Evolutionary conservation across 2,329 filamentous ascomycete species (phyloP).

Genomic region (Chaetomiaceae sp.): DNA sequence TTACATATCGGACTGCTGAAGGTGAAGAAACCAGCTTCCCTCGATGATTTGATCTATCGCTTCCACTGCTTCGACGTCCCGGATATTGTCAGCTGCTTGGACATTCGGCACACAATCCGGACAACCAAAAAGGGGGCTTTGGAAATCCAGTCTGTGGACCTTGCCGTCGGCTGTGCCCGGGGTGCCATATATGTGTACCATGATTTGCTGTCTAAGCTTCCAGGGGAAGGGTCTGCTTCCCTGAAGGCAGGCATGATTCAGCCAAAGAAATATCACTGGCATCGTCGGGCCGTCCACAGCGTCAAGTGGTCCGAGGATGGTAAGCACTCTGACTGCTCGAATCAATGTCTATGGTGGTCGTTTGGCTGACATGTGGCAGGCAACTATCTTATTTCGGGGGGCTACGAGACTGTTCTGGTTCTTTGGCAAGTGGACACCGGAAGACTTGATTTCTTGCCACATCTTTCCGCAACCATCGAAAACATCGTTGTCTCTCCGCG

Average conservation of each 20-base stretch:
- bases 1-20: conserved; percentile 57
- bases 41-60: conserved; percentile 49
- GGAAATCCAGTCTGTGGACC: conserved; percentile 43
- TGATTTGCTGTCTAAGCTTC: conserved; percentile 61
- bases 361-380: conserved; percentile 48
- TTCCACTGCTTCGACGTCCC: conserved; percentile 56
- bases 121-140: conserved; percentile 28
- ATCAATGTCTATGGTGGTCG: neutral
- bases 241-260: conserved; percentile 47
- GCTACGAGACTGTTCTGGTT: conserved; percentile 81
- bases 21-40: conserved; percentile 29
- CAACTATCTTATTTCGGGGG: conserved; percentile 91
- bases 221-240: conserved; percentile 38
- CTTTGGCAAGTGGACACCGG: conserved; percentile 91
- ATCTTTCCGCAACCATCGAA: conserved; percentile 80
- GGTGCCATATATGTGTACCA: conserved; percentile 80
- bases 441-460: conserved; percentile 78
- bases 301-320: conserved; percentile 92
- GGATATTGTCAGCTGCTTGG: conserved; percentile 63
- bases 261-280: conserved; percentile 80
- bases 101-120: conserved; percentile 49
- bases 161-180: conserved; percentile 71
- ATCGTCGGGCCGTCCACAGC: conserved; percentile 74
- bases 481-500: conserved; percentile 75
- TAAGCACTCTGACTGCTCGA: conserved; percentile 38